Percentiles rank a stretch among this genome's conserved stretches.
Evolutionary conservation across 2,329 filamentous ascomycete genomes (phyloP).

Genomic region (Phaeosphaeriaceae sp.): DNA sequence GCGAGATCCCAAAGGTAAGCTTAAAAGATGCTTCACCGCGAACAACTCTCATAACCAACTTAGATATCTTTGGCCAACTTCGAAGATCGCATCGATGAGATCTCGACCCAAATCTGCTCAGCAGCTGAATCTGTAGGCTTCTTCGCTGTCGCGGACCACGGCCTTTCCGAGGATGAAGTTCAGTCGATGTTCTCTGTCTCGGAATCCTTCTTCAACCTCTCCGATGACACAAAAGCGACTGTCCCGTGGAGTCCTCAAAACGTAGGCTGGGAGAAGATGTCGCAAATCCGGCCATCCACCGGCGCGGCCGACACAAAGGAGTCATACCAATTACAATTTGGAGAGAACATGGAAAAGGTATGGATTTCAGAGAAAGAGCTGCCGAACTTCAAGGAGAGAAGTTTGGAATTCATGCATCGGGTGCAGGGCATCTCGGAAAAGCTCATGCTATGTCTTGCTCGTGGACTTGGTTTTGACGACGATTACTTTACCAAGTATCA

Average conservation of each 20-base stretch:
- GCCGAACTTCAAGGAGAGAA: conserved; percentile 56
- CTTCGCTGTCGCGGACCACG: conserved; percentile 65
- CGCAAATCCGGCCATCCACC: conserved; percentile 66
- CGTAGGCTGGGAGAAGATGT: conserved; percentile 67
- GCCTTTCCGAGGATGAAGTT: conserved; percentile 58
- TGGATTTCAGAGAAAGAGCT: conserved; percentile 61
- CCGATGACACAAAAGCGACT: conserved; percentile 59
- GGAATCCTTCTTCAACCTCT: conserved; percentile 62
- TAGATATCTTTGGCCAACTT: conserved; percentile 62
- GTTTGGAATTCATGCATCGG: conserved; percentile 62
- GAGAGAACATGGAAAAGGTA: conserved; percentile 54
- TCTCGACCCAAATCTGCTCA: conserved; percentile 59
- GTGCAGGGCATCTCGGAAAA: conserved; percentile 62
- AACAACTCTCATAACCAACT: conserved; percentile 7
- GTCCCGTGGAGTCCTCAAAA: conserved; percentile 64
- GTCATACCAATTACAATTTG: conserved; percentile 69
- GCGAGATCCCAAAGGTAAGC: conserved; percentile 1
- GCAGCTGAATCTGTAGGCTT: conserved; percentile 68
- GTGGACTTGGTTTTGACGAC: conserved; percentile 63
- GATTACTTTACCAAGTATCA: conserved; percentile 65
- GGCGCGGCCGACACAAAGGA: conserved; percentile 67
- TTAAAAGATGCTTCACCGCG: background rate
- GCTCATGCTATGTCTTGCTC: conserved; percentile 66
- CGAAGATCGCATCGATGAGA: conserved; percentile 59
- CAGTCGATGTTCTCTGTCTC: conserved; percentile 61